Base-by-base conservation (phyloP, 2,329 filamentous ascomycete genomes). In the Microdochium nivale region DNA sequence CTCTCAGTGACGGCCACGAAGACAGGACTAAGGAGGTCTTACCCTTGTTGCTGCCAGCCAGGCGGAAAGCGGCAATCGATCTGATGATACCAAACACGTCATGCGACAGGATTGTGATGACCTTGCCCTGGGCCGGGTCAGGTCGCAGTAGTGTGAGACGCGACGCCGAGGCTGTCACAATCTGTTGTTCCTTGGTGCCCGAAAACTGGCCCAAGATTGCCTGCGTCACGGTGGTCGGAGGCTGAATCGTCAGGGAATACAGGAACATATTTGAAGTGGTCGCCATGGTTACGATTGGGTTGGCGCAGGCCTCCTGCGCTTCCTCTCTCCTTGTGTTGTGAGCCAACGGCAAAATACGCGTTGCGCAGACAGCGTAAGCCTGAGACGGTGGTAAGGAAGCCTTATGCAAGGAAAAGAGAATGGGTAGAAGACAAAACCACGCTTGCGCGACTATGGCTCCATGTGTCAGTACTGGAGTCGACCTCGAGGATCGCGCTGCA, bases 261-360 rank as follows among this genome's bases (percentile, higher is more conserved):
- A 99, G 85, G 70, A 96, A 96, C 90, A 96, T 95, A 69, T 92
- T 92, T 59, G 91, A 96, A 55, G 92, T 96, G 68, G 91, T 95
- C 76, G 94, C 92, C 94, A 97, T 97, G 67, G 66, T 79, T 23
- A 19, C 40, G 11, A 19, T 11, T 40, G 10, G n/a, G n/a, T 7
- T 8, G 40, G 60, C 62, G 62, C 63, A 64, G 60, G 58, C 58
- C 61, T 56, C 61, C 61, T 64, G 64, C 64, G 62, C 62, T 58
- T 23, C 40, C 10, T 44, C 40, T 16, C 8, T 11, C 13, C 40
- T 21, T 3, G 8, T 44, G n/a, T 44, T 19, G 21, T 3, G 40
- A 13, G n/a, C 23, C 19, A 44, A 4, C 14, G n/a, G 10, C 14
- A 4, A 24, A 13, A 5, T 7, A 44, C 40, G 40, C 10, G 40